Percentiles rank a stretch among this genome's conserved stretches.
phyloP scores from a whole-genome alignment of 139 green algal species.

The Closterium sp. region DNA sequence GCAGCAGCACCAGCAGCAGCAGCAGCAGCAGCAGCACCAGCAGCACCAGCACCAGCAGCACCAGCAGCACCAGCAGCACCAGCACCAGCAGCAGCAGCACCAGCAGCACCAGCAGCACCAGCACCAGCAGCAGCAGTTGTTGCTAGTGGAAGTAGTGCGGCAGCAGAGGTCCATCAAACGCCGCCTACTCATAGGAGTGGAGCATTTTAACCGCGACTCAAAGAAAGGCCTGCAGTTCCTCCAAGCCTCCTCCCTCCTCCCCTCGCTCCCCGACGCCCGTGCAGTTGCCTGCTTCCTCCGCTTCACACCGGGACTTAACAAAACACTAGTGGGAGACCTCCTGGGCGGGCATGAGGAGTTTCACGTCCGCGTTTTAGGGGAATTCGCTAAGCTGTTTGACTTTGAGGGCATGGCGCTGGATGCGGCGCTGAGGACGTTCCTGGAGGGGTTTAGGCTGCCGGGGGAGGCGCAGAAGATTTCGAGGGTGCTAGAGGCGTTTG shows the following conservation, averaged over 20 bases:
- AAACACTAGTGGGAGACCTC: constrained; percentile 81
- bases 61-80: neutral
- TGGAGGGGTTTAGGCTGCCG: constrained; percentile 75
- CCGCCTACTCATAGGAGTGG: constrained; percentile 73
- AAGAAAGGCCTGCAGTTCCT: constrained; percentile 93
- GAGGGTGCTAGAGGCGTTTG: constrained; percentile 73
- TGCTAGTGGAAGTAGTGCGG: constrained; percentile 4
- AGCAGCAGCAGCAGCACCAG: neutral
- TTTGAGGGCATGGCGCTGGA: constrained; percentile 78
- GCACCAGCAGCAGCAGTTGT: neutral
- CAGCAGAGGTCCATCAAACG: constrained; percentile 69
- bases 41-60: neutral
- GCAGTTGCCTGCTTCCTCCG: constrained; percentile 79
- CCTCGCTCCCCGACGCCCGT: constrained; percentile 54
- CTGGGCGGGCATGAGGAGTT: constrained; percentile 88
- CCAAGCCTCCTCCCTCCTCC: constrained; percentile 78
- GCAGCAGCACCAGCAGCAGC: neutral
- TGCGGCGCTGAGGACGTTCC: constrained; percentile 70
- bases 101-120: neutral
- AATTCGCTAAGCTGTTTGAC: constrained; percentile 73
- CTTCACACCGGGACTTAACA: constrained; percentile 81
- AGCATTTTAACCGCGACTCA: constrained; percentile 95
- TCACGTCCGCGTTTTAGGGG: constrained; percentile 70
- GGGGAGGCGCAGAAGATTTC: constrained; percentile 85
- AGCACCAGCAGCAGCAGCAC: neutral